Conservation (phyloP, 306 rosid species). For the Cucumis hystrix region DNA sequence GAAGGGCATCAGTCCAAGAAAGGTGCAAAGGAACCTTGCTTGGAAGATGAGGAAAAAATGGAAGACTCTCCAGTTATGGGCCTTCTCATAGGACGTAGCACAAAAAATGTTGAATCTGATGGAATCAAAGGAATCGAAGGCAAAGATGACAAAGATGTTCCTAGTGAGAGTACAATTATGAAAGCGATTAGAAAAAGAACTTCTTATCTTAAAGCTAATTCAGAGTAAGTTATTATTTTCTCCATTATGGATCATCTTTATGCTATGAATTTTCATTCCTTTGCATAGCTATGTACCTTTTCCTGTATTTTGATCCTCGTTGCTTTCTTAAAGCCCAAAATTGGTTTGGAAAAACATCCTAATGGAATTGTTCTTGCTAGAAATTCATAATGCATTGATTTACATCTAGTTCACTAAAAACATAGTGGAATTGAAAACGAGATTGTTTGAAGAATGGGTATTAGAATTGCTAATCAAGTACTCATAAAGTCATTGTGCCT, state of each 20-base stretch:
- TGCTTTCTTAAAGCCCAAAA: not conserved
- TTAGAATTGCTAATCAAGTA: not conserved
- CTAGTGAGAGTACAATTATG: slow-evolving; percentile 46
- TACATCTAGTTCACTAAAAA: not conserved
- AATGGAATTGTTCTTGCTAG: not conserved
- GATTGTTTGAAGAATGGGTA: not conserved
- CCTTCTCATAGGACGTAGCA: slow-evolving; percentile 40
- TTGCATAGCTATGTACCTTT: not conserved
- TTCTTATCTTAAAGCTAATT: slow-evolving; percentile 61
- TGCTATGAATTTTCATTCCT: not conserved
- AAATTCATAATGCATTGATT: not conserved
- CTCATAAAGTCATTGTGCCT: not conserved
- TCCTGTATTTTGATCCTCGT: not conserved
- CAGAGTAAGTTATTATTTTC: slow-evolving; percentile 55
- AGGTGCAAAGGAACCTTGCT: slow-evolving; percentile 29
- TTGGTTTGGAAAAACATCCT: not conserved
- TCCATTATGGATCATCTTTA: not conserved
- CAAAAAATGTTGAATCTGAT: slow-evolving; percentile 22
- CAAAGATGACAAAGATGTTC: slow-evolving; percentile 32
- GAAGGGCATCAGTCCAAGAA: slow-evolving; percentile 29
- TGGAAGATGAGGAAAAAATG: slow-evolving; percentile 50
- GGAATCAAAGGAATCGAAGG: slow-evolving; percentile 38
- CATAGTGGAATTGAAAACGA: not conserved
- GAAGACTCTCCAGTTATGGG: slow-evolving; percentile 72
- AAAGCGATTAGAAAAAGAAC: slow-evolving; percentile 59